Percentiles rank a stretch among this genome's conserved stretches.
Evolutionary conservation across 176 grass and related monocot species (phyloP).

Genomic region (Miscanthus lutarioriparius): DNA sequence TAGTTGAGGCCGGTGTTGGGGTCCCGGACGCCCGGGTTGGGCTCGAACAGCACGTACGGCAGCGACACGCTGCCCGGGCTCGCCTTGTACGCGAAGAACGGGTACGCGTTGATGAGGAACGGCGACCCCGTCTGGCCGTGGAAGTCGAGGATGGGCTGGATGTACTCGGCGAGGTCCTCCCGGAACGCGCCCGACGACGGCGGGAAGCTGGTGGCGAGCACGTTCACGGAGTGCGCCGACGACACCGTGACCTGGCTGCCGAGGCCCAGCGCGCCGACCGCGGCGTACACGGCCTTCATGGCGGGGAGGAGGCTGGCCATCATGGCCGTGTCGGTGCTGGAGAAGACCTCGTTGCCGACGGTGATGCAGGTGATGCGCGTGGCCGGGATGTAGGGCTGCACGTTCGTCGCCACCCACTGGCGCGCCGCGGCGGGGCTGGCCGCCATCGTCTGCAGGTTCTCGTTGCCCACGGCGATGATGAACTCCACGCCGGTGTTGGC

Average conservation of each 20-base stretch:
- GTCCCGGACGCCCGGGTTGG: constrained; percentile 64
- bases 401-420: constrained; percentile 64
- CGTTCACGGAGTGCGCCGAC: constrained; percentile 62
- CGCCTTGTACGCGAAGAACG: constrained; percentile 76
- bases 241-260: constrained; percentile 53
- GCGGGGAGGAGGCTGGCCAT: constrained; percentile 68
- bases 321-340: constrained; percentile 39
- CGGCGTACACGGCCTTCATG: constrained; percentile 65
- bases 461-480: constrained; percentile 71
- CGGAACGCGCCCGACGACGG: constrained; percentile 69
- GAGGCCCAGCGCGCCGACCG: constrained; percentile 45
- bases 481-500: constrained; percentile 73
- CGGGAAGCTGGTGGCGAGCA: constrained; percentile 68
- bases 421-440: constrained; percentile 35
- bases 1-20: constrained; percentile 54
- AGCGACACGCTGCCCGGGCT: constrained; percentile 54
- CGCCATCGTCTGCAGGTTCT: constrained; percentile 57
- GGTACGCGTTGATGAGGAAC: constrained; percentile 79
- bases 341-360: constrained; percentile 85
- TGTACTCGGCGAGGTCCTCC: constrained; percentile 56
- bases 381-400: constrained; percentile 68
- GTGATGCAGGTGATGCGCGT: constrained; percentile 78
- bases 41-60: constrained; percentile 82
- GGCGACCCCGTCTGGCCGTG: constrained; percentile 50
- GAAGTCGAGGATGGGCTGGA: constrained; percentile 69